Percentiles rank a stretch among this genome's conserved stretches.
Evolutionary conservation across 768 basidiomycete genomes (phyloP).

Genomic region (Sporobolomyces roseus): DNA sequence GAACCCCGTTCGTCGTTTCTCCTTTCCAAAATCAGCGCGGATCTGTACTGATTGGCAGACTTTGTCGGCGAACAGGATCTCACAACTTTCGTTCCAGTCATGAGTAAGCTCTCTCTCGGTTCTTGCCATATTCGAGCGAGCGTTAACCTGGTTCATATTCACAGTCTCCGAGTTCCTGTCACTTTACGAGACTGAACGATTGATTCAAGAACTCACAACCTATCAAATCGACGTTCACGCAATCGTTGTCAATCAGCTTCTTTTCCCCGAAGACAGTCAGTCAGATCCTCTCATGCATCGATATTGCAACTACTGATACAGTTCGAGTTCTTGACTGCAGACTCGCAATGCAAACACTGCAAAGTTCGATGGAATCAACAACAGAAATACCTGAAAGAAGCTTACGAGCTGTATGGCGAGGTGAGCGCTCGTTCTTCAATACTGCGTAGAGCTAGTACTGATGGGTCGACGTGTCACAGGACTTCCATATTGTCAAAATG

Average conservation of each 20-base stretch:
- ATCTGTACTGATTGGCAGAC: background rate
- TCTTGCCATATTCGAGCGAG: too few relatives aligned
- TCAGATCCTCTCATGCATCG: too few relatives aligned
- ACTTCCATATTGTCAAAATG: constrained; percentile 93
- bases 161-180: constrained; percentile 94
- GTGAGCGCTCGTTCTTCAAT: background rate
- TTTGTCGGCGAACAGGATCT: constrained; percentile 66
- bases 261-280: constrained; percentile 86
- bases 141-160: too few relatives aligned
- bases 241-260: constrained; percentile 94
- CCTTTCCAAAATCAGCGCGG: too few relatives aligned
- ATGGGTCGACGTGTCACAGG: constrained; percentile 54
- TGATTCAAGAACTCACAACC: constrained; percentile 71
- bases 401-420: constrained; percentile 67
- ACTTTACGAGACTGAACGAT: constrained; percentile 94
- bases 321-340: constrained; percentile 55
- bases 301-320: too few relatives aligned
- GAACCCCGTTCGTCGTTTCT: constrained; percentile 80
- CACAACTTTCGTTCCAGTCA: constrained; percentile 87
- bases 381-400: constrained; percentile 93
- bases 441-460: too few relatives aligned
- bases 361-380: constrained; percentile 92
- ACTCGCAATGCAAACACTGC: constrained; percentile 92
- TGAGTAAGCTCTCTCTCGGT: constrained; percentile 31
- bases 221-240: constrained; percentile 86